Conservation (phyloP, 306 rosid genomes). For the Cotoneaster glaucophyllus region DNA sequence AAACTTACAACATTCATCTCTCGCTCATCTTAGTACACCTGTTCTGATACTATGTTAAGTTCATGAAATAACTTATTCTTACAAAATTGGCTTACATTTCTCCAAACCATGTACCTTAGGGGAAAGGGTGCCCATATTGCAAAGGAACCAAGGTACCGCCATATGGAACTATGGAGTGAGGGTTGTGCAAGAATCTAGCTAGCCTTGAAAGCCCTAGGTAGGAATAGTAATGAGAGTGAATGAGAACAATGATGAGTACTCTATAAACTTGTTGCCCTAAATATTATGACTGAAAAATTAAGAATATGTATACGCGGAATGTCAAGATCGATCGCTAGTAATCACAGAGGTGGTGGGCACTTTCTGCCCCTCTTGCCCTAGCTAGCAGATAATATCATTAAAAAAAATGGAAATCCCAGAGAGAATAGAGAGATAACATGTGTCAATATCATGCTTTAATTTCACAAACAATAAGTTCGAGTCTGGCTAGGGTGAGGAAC, state of each 20-base stretch:
- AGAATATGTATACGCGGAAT: neutral
- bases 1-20: too few species aligned
- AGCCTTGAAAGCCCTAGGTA: neutral
- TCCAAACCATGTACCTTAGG: neutral
- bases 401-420: too few species aligned
- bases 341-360: neutral
- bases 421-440: neutral
- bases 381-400: neutral
- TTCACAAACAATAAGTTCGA: neutral
- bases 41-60: neutral
- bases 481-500: neutral
- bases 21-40: neutral
- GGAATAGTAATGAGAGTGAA: neutral
- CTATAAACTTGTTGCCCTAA: neutral
- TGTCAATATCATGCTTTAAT: neutral
- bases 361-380: neutral
- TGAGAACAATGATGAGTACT: neutral
- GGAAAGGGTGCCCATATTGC: too few species aligned
- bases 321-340: neutral
- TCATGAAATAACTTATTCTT: neutral
- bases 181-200: neutral
- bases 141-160: neutral
- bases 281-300: neutral
- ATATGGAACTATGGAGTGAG: neutral
- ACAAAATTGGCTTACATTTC: neutral